Evolutionary conservation across 768 basidiomycete species (phyloP), one percentile per base, ranked within the genome.

Genomic region (Agaricus sinodeliciosus): DNA sequence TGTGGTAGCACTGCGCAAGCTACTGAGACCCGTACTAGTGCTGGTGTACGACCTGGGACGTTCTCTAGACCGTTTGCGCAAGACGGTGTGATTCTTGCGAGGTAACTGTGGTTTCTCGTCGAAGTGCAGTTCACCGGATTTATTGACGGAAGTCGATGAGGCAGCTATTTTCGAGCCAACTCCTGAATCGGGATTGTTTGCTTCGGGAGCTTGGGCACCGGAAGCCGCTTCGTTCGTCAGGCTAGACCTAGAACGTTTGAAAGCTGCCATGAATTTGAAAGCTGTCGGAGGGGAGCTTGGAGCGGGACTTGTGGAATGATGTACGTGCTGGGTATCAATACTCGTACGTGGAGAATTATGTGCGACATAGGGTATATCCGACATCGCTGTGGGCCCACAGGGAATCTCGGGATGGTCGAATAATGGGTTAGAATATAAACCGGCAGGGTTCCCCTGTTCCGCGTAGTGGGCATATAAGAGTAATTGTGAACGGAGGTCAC

Each of bases 401-500:
- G 60, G 57, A 13, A 74, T 70, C 16, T 64, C 63, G 11, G 76
- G 58, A 25, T 68, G 68, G 35, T 84, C 82, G 36, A 73, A 64
- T 18, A 43, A n/a, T 27, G 80, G 77, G 52, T 79, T 77, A 34
- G 77, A 73, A 55, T 82, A 80, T 18, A 69, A 70, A 57, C 77
- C 80, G 4, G 67, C 57, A 3, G 83, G 72, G 57, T 75, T 80
- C 9, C 82, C 81, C 55, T 78, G 78, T 66, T 85, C 85, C 18
- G 88, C 86, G 59, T 88, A 87, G 55, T 89, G 84, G 0, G 87
- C 86, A 57, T 87, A 87, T 43, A 82, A 67, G 42, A 91, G 69
- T n/a, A 92, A 76, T 62, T 90, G 88, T 1, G 87, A 80, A 52
- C 87, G 85, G 39, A 91, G 76, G 62, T 92, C 87, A 60, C 90